Evolutionary conservation across 2,329 filamentous ascomycete genomes (phyloP), one percentile per base, ranked within the genome.

Genomic region (Alternaria metachromatica): DNA sequence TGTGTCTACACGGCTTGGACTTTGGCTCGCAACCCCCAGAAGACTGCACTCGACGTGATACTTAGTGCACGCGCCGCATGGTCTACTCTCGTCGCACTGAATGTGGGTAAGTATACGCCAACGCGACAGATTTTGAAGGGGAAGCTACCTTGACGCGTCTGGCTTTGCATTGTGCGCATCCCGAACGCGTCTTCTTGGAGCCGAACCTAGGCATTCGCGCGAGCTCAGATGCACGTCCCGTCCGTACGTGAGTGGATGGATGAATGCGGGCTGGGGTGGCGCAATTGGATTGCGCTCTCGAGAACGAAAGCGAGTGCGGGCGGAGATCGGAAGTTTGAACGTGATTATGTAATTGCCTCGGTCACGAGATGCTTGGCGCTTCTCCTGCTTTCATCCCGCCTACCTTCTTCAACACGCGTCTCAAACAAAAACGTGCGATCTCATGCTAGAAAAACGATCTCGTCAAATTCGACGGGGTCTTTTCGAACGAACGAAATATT

Each of bases 1-100:
- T 11, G 58, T 48, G 18, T n/a, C 41, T 30, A 28, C 23, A 20
- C 41, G 41, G 13, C 21, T 44, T 55, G 44, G 26, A 43, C 37
- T 56, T 49, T 45, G 30, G 28, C 26, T 45, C 20, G 62, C 51
- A 41, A 20, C 25, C 21, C 30, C 56, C 28, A 74, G 51, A 37
- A 77, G 70, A 63, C 75, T 78, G 62, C 75, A 78, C 45, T 72
- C 69, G 6, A 72, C 75, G 37, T 67, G 63, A 61, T 78, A 73
- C 60, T 66, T 70, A 6, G 66, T 63, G 58, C 75, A 78, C 41
- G 72, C 71, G 55, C 67, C 67, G 46, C 75, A 77, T 26, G 74
- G 72, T 13, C 68, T 64, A 44, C 70, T 71, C 62, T 78, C 74
- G 30, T 77, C 74, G 62, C 75, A 78, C 76, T 77, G 21, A 10